These are phyloP conservation scores for Akanthomyces uredinophilus DNA, from an alignment of 2,329 filamentous ascomycete genomes.

Conservation along the genomic window DNA sequence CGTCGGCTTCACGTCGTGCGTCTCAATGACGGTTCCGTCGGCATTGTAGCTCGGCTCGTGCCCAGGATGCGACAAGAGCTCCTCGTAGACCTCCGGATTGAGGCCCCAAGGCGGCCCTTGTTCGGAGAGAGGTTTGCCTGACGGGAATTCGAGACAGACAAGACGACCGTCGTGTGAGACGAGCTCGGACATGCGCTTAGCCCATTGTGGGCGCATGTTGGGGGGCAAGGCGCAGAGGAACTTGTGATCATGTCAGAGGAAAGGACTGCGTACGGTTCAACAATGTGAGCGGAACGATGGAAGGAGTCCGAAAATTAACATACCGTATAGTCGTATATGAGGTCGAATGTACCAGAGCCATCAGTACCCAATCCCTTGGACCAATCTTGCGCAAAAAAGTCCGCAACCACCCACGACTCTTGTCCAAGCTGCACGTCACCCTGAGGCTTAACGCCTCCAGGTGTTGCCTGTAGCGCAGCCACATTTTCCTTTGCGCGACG, in stretches of 20 bases:
- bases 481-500: slow-evolving; percentile 43
- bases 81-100: slow-evolving; percentile 63
- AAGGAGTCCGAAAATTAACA: slow-evolving; percentile 18
- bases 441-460: slow-evolving; percentile 32
- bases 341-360: slow-evolving; percentile 53
- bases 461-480: slow-evolving; percentile 32
- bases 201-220: slow-evolving; percentile 47
- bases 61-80: slow-evolving; percentile 66
- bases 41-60: slow-evolving; percentile 56
- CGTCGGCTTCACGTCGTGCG: slow-evolving; percentile 34
- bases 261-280: not conserved
- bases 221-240: slow-evolving; percentile 60
- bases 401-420: slow-evolving; percentile 53
- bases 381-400: slow-evolving; percentile 64
- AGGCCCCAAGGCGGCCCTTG: slow-evolving; percentile 71
- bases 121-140: slow-evolving; percentile 59
- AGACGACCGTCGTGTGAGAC: slow-evolving; percentile 46
- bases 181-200: slow-evolving; percentile 45
- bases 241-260: slow-evolving; percentile 29
- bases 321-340: slow-evolving; percentile 61
- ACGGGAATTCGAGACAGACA: slow-evolving; percentile 72
- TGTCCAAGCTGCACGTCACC: slow-evolving; percentile 40
- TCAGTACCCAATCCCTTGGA: slow-evolving; percentile 35
- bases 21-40: slow-evolving; percentile 38
- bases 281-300: not conserved